A percentile compares a stretch with the other conserved stretches of the same genome.
phyloP scores from a whole-genome alignment of 192 early-diverging fungal species.

The Nowakowskiella sp. region DNA sequence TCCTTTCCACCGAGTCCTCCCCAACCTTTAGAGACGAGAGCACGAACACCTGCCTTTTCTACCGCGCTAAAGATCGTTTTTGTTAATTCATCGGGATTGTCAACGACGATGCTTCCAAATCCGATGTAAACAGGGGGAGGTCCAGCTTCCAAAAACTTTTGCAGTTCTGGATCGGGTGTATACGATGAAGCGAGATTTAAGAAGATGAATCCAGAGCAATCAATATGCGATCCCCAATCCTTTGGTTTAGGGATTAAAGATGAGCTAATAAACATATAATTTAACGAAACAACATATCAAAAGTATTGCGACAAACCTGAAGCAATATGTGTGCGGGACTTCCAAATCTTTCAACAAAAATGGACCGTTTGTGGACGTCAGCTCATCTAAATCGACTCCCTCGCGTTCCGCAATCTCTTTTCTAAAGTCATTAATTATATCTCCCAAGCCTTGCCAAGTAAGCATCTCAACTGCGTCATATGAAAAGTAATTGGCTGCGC shows the following conservation, averaged over 20 bases:
- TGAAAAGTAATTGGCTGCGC: conserved; percentile 7
- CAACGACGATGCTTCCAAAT: conserved; percentile 27
- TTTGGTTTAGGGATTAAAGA: conserved; percentile 23
- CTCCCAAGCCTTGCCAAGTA: conserved; percentile 19
- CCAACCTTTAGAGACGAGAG: conserved; percentile 24
- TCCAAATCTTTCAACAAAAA: conserved; percentile 5
- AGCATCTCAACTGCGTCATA: conserved; percentile 11
- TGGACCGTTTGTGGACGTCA: conserved; percentile 9
- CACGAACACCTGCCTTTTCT: conserved; percentile 18
- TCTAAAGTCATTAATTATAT: conserved; percentile 32
- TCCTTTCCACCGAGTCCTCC: conserved; percentile 7
- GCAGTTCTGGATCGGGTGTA: conserved; percentile 16
- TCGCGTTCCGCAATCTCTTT: conserved; percentile 11
- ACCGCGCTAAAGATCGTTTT: conserved; percentile 17
- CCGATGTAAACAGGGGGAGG: conserved; percentile 21
- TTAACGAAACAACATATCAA: no score
- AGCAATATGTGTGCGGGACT: conserved; percentile 29
- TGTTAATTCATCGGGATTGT: conserved; percentile 22
- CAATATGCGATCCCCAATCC: conserved; percentile 32
- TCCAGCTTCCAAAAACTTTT: conserved; percentile 21
- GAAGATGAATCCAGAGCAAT: conserved; percentile 27
- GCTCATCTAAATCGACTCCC: not conserved
- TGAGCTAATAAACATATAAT: no score
- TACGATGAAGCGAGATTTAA: conserved; percentile 9
- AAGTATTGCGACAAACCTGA: no score